A percentile compares a stretch with the other conserved stretches of the same genome.
These are phyloP conservation scores for Gossypium anomalum DNA, from an alignment of 345 rosid species.

Conservation along the genomic window DNA sequence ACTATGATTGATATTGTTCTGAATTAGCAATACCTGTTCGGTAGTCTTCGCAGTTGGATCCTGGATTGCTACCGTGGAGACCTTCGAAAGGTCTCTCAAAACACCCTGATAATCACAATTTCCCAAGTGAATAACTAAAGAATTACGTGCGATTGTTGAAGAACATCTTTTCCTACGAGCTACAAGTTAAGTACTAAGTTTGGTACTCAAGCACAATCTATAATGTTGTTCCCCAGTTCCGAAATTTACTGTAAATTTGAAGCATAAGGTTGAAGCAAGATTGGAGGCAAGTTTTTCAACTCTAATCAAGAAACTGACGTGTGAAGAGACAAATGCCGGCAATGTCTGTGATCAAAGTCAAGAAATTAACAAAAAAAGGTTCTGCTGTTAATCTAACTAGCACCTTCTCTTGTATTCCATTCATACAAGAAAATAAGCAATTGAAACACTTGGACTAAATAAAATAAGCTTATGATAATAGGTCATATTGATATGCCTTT, in stretches of 20 bases:
- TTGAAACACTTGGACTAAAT: background rate
- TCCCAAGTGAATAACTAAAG: background rate
- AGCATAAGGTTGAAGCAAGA: background rate
- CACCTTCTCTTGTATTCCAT: background rate
- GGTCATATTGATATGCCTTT: background rate
- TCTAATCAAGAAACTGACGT: background rate
- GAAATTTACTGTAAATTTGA: background rate
- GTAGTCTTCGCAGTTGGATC: constrained; percentile 26
- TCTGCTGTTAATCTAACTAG: background rate
- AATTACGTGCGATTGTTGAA: background rate
- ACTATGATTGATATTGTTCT: background rate
- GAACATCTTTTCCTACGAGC: background rate
- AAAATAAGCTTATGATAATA: background rate
- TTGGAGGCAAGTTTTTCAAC: background rate
- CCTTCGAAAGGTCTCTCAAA: constrained; percentile 34
- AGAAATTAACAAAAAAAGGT: background rate
- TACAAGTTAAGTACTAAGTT: background rate
- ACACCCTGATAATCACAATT: constrained; percentile 32
- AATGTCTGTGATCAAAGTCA: background rate
- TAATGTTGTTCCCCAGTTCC: background rate
- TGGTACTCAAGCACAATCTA: background rate
- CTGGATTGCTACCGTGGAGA: constrained; percentile 16
- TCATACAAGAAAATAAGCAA: background rate
- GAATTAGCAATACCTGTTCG: constrained; percentile 21
- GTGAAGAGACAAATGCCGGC: background rate